Percentiles rank a stretch among this genome's conserved stretches.
These are phyloP conservation scores for Tulasnella sp. DNA, from an alignment of 768 basidiomycete genomes.

Conservation along the genomic window DNA sequence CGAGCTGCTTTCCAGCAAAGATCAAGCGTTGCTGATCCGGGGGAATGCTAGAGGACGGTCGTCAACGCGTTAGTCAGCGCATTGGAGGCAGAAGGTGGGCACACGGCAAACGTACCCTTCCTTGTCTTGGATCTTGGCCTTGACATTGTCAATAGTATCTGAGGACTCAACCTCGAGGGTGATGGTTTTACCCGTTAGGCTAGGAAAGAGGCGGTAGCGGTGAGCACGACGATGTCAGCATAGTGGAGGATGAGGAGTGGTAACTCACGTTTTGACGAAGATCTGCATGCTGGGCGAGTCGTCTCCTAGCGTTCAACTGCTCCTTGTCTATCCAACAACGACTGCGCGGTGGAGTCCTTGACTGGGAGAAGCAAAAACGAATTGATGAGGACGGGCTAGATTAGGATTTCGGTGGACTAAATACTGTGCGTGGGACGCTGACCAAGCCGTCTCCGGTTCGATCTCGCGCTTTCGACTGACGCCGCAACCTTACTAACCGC, in stretches of 20 bases:
- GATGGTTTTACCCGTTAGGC: conserved; percentile 32
- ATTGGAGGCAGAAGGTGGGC: neutral
- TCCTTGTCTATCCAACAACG: conserved; percentile 67
- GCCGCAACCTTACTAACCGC: neutral
- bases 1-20: conserved; percentile 98
- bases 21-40: conserved; percentile 97
- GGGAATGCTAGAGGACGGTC: conserved; percentile 55
- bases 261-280: conserved; percentile 89
- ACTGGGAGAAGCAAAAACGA: conserved; percentile 48
- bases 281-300: conserved; percentile 70
- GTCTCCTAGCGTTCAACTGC: conserved; percentile 53
- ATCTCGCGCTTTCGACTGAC: conserved; percentile 19
- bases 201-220: conserved; percentile 61
- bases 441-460: neutral
- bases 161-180: conserved; percentile 90
- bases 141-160: conserved; percentile 97
- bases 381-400: neutral
- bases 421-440: conserved; percentile 14
- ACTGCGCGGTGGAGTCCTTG: conserved; percentile 84
- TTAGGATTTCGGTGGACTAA: conserved; percentile 1
- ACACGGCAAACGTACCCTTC: conserved; percentile 61
- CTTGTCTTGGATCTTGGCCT: conserved; percentile 96
- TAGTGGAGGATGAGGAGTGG: neutral
- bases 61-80: conserved; percentile 10
- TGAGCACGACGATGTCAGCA: conserved; percentile 39